Percentiles rank a stretch among this genome's conserved stretches.
These are phyloP conservation scores for Didymella segeticola DNA, from an alignment of 2,329 filamentous ascomycete species.

Conservation along the genomic window DNA sequence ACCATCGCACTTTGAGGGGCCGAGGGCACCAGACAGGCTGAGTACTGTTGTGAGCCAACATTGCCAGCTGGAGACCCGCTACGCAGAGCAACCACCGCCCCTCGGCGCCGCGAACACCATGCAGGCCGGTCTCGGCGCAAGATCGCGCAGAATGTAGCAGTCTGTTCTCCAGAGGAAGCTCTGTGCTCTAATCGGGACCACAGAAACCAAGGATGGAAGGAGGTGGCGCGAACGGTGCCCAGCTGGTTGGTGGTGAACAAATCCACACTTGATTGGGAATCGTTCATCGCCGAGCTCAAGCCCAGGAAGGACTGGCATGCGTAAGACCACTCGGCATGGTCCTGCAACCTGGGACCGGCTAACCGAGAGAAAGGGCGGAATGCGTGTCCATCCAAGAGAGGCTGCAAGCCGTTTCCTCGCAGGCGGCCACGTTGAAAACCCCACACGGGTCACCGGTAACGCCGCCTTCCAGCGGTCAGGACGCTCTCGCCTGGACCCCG, in stretches of 20 bases:
- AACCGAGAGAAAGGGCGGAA: slow-evolving; percentile 19
- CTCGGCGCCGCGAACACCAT: slow-evolving; percentile 1
- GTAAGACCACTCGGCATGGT: slow-evolving; percentile 1
- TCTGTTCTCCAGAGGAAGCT: not conserved
- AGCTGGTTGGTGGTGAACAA: slow-evolving; percentile 8
- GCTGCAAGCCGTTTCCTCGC: slow-evolving; percentile 6
- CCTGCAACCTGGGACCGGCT: not conserved
- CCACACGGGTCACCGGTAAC: slow-evolving; percentile 19
- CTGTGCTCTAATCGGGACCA: not conserved
- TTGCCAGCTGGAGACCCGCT: not conserved
- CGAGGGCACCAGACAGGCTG: slow-evolving; percentile 6
- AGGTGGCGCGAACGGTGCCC: slow-evolving; percentile 2
- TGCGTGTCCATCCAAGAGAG: slow-evolving; percentile 15
- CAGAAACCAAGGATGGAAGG: slow-evolving; percentile 3
- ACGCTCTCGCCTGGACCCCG: slow-evolving; percentile 6
- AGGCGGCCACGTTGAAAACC: slow-evolving; percentile 6
- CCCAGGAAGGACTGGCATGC: not conserved
- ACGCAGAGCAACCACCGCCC: not conserved
- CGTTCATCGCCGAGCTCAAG: slow-evolving; percentile 4
- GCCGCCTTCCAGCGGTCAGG: slow-evolving; percentile 14
- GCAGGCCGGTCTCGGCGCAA: slow-evolving; percentile 4
- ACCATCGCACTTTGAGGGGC: slow-evolving; percentile 10
- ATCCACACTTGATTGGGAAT: slow-evolving; percentile 2
- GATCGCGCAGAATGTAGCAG: not conserved
- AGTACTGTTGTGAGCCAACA: not conserved